Evolutionary conservation across 2,329 filamentous ascomycete genomes (phyloP).

Genomic region (Fusarium irregulare): DNA sequence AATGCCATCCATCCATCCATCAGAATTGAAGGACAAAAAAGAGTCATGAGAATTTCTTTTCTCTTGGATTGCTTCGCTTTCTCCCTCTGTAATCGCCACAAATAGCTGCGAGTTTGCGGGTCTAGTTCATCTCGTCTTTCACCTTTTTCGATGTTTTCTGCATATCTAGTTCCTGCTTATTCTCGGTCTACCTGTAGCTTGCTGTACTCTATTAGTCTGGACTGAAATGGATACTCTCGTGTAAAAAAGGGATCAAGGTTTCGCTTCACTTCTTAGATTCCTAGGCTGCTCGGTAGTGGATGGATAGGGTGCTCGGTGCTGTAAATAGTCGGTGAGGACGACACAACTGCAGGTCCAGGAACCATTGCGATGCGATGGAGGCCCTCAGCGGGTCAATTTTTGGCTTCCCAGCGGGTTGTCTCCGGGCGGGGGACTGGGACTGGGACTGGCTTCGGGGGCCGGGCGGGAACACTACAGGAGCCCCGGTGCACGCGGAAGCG

Average conservation of each 20-base stretch:
- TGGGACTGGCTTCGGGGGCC: conserved; percentile 37
- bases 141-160: conserved; percentile 27
- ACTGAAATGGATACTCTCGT: conserved; percentile 13
- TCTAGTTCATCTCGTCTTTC: conserved; percentile 8
- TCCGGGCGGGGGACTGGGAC: conserved; percentile 38
- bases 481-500: conserved; percentile 23
- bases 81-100: conserved; percentile 13
- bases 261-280: conserved; percentile 14
- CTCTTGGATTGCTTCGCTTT: background rate
- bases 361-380: conserved; percentile 12
- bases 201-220: conserved; percentile 2
- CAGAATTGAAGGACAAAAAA: background rate
- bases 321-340: conserved; percentile 44
- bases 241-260: conserved; percentile 1
- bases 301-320: background rate
- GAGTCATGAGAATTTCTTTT: conserved; percentile 1
- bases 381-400: background rate
- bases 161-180: conserved; percentile 23
- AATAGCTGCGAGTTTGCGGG: conserved; percentile 14
- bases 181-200: conserved; percentile 6
- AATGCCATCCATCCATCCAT: background rate
- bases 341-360: conserved; percentile 37
- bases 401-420: conserved; percentile 3
- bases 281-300: background rate
- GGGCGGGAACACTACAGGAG: conserved; percentile 31